Conservation (phyloP, 495 filamentous ascomycete species). For the Penicillium flavigenum region DNA sequence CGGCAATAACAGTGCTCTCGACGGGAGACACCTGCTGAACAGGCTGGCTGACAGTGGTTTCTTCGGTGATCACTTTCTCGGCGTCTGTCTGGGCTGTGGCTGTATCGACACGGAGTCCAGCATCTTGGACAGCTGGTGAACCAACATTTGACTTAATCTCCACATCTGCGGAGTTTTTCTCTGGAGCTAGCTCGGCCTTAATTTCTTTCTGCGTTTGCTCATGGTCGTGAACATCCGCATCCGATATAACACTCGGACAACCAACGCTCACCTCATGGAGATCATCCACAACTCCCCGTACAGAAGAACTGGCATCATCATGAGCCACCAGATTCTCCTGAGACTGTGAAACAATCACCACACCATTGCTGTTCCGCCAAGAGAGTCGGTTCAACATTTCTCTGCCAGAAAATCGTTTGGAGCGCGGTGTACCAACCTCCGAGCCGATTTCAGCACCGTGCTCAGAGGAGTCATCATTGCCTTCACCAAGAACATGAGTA, state of each 20-base stretch:
- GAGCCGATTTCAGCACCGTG: slow-evolving; percentile 40
- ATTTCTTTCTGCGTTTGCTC: neutral
- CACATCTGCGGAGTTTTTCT: neutral
- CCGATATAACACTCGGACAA: slow-evolving; percentile 19
- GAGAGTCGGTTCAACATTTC: slow-evolving; percentile 25
- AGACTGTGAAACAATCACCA: slow-evolving; percentile 19
- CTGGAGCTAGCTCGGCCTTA: neutral
- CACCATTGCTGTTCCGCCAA: slow-evolving; percentile 13
- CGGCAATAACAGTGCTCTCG: neutral
- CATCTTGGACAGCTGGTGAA: neutral
- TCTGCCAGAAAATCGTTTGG: slow-evolving; percentile 31
- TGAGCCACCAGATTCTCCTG: slow-evolving; percentile 27
- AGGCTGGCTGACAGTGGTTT: neutral
- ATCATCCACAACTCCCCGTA: slow-evolving; percentile 30
- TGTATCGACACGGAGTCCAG: neutral
- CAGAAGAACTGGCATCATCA: slow-evolving; percentile 30
- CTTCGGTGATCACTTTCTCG: neutral
- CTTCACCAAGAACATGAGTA: slow-evolving; percentile 21
- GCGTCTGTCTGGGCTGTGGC: neutral
- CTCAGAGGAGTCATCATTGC: slow-evolving; percentile 32
- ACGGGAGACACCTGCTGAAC: neutral
- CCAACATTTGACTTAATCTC: neutral
- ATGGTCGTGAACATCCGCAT: slow-evolving; percentile 5
- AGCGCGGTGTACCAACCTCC: slow-evolving; percentile 32
- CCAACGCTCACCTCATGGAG: slow-evolving; percentile 21